Base-by-base conservation (phyloP, 768 basidiomycete genomes). In the Psilocybe azurescens region DNA sequence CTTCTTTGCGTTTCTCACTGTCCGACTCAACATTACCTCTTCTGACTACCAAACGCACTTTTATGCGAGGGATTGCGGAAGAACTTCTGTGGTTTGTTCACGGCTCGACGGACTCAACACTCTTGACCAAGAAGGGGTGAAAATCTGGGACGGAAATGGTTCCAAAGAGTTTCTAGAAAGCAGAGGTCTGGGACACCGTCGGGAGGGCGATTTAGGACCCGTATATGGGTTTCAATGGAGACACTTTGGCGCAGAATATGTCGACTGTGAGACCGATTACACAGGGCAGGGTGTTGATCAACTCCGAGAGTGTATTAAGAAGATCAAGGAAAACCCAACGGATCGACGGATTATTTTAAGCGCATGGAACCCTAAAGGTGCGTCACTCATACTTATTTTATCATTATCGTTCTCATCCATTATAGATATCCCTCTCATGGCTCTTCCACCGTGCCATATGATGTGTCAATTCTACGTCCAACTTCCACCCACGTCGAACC, bases 381-480 rank as follows among this genome's bases (percentile, higher is more conserved):
- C 61, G 84, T 75, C 18, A 24, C 29, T 36, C 38, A 14, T 41
- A 53, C 7, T 56, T n/a, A 58, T 52, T 50, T 60, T 5, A 4
- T 10, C 6, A 50, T 41, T 56, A 14, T 58, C 13, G 33, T 5
- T 41, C 24, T 20, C 33, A 24, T 53, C 59, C 5, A 18, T 5
- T 30, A 10, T 69, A 98, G 97, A 97, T 75, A 91, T 99, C 28
- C 87, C 89, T 0, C 81, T 85, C 41, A 99, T 99, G 97, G 97
- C 97, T 0, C 86, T 99, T 0, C 97, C 97, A 0, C 97, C 97
- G 0, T 99, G 97, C 75, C 97, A 99, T 77, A 91, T 99, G 88
- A 90, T 99, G 76, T 98, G 95, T 78, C 97, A 99, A 73, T 99
- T 99, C 83, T 98, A 94, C 79, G 97, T 99, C 38, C 91, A 94